Base-by-base conservation (phyloP, 805 yeast species). In the Yamadazyma sp. region DNA sequence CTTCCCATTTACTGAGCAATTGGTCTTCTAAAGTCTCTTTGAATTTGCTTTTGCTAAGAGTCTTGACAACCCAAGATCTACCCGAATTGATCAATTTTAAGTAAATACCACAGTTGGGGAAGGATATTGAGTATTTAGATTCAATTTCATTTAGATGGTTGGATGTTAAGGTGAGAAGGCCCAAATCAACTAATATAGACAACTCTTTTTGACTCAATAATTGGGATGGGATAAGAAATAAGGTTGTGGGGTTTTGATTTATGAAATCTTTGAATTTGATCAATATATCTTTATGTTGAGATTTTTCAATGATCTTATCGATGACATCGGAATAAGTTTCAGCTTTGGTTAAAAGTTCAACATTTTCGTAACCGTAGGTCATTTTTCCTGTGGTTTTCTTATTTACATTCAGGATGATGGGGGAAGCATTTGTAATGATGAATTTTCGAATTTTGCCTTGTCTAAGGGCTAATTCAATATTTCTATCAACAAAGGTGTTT, bases 101-200 rank as follows among this genome's bases (percentile, higher is more conserved):
- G 31, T 59, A 65, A 1, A 71, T 64, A 0, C 82, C 82, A 38
- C 76, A 58, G 30, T 70, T 65, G 0, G 82, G 82, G 17, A 67
- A 60, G 6, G 76, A 55, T 3, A 77, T 44, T 14, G 69, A 69
- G 42, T 62, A 55, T 39, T 60, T 50, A 5, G 52, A 36, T 28
- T 67, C 73, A 25, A 70, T 61, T 40, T 60, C 67, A 31, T 64
- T 61, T 31, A 69, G 55, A 34, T 68, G 71, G 40, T 68, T 68
- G 7, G 72, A 66, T 0, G 71, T 62, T 31, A 73, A 46, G 0
- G 78, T 68, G 5, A 75, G 45, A 30, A 60, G 67, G 1, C 79
- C 80, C 7, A 52, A 37, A 17, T 53, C 52, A 0, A 75, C 62
- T 31, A 77, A 49, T 1, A 15, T 20, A 1, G 63, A 46, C 1